Percentiles rank a stretch among this genome's conserved stretches.
phyloP scores from a whole-genome alignment of 2,329 filamentous ascomycete species.

The Alternaria gaisen region DNA sequence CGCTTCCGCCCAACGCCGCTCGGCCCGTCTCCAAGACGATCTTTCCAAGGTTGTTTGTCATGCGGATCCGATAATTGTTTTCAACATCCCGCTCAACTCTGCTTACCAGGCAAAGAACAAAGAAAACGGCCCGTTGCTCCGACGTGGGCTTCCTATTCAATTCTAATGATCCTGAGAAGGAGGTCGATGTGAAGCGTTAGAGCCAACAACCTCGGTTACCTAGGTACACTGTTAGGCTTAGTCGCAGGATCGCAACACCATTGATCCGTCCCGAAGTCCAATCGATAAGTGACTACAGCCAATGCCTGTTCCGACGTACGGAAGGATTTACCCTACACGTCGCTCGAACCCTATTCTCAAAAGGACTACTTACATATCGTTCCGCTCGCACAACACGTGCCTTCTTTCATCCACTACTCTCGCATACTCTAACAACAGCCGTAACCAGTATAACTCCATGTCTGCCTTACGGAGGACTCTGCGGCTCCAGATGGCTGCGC shows the following conservation, averaged over 20 bases:
- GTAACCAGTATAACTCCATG: constrained; percentile 3
- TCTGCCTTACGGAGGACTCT: constrained; percentile 1
- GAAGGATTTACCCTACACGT: neutral
- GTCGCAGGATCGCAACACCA: neutral
- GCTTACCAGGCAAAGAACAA: neutral
- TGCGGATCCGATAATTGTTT: neutral
- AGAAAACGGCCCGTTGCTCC: neutral
- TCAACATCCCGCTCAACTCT: neutral
- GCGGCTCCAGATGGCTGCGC: neutral
- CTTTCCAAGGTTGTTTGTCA: neutral
- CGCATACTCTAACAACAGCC: neutral
- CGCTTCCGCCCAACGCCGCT: neutral
- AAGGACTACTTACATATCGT: neutral
- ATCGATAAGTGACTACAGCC: neutral
- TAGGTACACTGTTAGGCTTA: neutral
- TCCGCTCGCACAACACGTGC: neutral
- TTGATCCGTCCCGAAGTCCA: neutral
- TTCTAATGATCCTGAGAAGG: neutral
- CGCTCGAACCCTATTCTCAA: neutral
- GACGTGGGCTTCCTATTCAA: neutral
- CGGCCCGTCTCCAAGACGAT: neutral
- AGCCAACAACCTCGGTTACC: neutral
- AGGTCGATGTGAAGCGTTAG: neutral
- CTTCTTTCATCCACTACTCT: constrained; percentile 2
- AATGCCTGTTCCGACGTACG: neutral